Conservation (phyloP, 2,329 filamentous ascomycete genomes). For the Pestalotiopsis sp. region DNA sequence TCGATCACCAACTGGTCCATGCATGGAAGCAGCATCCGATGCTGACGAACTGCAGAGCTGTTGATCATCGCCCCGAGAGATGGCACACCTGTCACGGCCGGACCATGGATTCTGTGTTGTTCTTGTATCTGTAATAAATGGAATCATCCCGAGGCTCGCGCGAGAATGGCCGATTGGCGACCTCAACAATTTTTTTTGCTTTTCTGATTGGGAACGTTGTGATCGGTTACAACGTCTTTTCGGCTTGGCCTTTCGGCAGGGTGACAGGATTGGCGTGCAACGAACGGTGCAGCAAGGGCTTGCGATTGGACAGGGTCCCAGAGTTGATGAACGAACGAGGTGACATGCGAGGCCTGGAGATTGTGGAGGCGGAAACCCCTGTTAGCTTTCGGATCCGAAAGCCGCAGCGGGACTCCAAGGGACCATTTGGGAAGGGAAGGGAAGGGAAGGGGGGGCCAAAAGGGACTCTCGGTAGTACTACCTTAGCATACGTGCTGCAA, state of each 20-base stretch:
- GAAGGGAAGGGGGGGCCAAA: too few species aligned
- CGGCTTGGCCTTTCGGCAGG: background rate
- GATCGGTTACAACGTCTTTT: background rate
- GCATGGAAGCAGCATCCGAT: background rate
- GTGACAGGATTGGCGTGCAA: background rate
- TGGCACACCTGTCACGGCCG: too few species aligned
- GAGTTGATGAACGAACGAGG: background rate
- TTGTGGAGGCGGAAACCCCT: constrained; percentile 1
- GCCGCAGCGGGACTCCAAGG: background rate
- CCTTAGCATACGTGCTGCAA: too few species aligned
- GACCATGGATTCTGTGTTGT: too few species aligned
- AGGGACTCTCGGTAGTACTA: too few species aligned
- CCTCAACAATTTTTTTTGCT: background rate
- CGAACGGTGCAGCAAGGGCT: background rate
- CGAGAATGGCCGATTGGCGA: background rate
- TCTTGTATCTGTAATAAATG: background rate
- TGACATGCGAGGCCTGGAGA: background rate
- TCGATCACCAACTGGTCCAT: background rate
- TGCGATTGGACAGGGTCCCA: background rate
- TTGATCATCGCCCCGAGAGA: too few species aligned
- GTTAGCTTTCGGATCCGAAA: constrained; percentile 6
- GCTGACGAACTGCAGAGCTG: too few species aligned
- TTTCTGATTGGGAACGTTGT: background rate
- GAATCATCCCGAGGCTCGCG: too few species aligned
- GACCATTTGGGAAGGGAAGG: background rate